A percentile compares a stretch with the other conserved stretches of the same genome.
Evolutionary conservation across 1,139 yeast species (phyloP).

Genomic region (Arxiozyma slooffiae): DNA sequence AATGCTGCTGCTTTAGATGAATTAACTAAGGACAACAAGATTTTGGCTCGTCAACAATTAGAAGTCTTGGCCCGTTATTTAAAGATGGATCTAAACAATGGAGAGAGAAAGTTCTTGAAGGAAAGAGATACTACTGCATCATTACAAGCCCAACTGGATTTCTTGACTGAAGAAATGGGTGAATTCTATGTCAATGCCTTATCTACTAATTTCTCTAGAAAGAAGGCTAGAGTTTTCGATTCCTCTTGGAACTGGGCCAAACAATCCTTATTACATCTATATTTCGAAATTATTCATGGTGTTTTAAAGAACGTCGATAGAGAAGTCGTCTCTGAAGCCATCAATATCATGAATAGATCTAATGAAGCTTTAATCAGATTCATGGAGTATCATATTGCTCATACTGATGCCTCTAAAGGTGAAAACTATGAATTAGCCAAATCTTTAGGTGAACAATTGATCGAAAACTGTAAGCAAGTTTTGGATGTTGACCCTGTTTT

Average conservation of each 20-base stretch:
- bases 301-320: constrained; percentile 78
- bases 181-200: constrained; percentile 90
- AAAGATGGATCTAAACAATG: constrained; percentile 82
- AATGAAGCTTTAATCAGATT: constrained; percentile 88
- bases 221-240: constrained; percentile 92
- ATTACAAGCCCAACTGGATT: constrained; percentile 81
- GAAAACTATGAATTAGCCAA: constrained; percentile 82
- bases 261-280: constrained; percentile 90
- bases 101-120: constrained; percentile 75
- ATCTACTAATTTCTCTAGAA: constrained; percentile 77
- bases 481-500: constrained; percentile 75
- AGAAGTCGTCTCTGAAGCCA: constrained; percentile 92
- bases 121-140: constrained; percentile 81
- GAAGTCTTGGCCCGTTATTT: constrained; percentile 92
- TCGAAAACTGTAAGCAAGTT: constrained; percentile 91
- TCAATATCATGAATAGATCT: constrained; percentile 94
- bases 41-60: constrained; percentile 87
- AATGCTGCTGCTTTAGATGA: constrained; percentile 97
- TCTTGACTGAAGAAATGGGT: constrained; percentile 92
- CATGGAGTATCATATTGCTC: constrained; percentile 95
- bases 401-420: constrained; percentile 82
- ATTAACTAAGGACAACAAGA: constrained; percentile 78
- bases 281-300: constrained; percentile 92
- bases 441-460: constrained; percentile 81
- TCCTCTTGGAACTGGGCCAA: constrained; percentile 99